phyloP scores from a whole-genome alignment of 2,329 filamentous ascomycete species.

The Phialophora expanda region DNA sequence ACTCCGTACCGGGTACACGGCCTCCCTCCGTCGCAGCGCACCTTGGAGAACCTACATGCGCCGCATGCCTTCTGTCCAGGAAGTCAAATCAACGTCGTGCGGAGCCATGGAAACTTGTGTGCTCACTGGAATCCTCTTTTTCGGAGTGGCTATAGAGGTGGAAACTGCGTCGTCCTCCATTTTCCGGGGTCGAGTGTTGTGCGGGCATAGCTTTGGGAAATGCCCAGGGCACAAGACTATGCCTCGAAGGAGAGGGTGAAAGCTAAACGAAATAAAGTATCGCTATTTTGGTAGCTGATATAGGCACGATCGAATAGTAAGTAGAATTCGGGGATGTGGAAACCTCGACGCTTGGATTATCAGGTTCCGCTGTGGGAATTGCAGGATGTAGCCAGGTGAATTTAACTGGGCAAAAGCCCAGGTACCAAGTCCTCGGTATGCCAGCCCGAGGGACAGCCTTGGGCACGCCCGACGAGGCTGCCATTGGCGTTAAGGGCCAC shows the following conservation, averaged over 20 bases:
- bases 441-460: too few relatives aligned
- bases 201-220: neutral
- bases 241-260: neutral
- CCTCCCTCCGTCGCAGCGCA: conserved; percentile 47
- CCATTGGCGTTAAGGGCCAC: too few relatives aligned
- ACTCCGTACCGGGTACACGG: conserved; percentile 45
- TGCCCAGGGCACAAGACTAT: neutral
- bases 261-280: neutral
- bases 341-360: too few relatives aligned
- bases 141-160: conserved; percentile 20
- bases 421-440: too few relatives aligned
- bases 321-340: too few relatives aligned
- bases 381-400: too few relatives aligned
- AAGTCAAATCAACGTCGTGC: conserved; percentile 1
- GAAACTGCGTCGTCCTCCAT: neutral
- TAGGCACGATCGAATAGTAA: too few relatives aligned
- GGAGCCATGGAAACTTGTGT: neutral
- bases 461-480: too few relatives aligned
- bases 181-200: neutral
- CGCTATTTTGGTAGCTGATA: too few relatives aligned
- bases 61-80: conserved; percentile 46
- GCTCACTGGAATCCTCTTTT: conserved; percentile 47
- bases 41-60: conserved; percentile 48
- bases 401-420: too few relatives aligned
- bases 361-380: too few relatives aligned